Percentiles rank a stretch among this genome's conserved stretches.
Evolutionary conservation across 805 yeast species (phyloP).

Genomic region (Myxozyma mucilagina): DNA sequence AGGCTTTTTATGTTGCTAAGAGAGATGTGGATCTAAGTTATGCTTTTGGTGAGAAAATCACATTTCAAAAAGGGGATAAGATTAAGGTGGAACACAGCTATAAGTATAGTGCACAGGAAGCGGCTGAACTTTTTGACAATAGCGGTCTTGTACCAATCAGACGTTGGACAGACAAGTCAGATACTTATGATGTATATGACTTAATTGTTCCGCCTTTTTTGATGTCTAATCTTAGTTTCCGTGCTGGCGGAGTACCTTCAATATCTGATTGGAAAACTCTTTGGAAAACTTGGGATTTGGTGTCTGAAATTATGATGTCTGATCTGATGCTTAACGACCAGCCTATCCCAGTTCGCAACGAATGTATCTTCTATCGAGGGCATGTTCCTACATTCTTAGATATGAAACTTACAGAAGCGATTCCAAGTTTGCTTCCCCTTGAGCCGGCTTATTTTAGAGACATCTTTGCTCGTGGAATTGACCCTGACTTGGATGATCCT

Average conservation of each 20-base stretch:
- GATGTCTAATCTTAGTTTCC: not conserved
- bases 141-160: conserved; percentile 10
- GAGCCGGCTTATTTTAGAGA: conserved; percentile 20
- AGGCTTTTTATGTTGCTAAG: conserved; percentile 28
- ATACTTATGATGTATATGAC: conserved; percentile 22
- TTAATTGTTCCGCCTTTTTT: conserved; percentile 17
- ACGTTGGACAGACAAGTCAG: conserved; percentile 21
- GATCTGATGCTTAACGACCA: conserved; percentile 23
- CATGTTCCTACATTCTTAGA: conserved; percentile 33
- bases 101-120: conserved; percentile 26
- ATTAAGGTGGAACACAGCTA: conserved; percentile 31
- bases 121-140: conserved; percentile 13
- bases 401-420: conserved; percentile 26
- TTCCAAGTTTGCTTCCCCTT: not conserved
- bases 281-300: conserved; percentile 32
- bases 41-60: not conserved
- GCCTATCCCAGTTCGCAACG: conserved; percentile 32
- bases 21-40: conserved; percentile 9
- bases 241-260: conserved; percentile 14
- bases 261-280: conserved; percentile 26
- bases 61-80: conserved; percentile 13
- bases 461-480: conserved; percentile 34
- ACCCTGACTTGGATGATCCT: conserved; percentile 34
- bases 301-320: conserved; percentile 25
- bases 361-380: conserved; percentile 33